Evolutionary conservation across 2,329 filamentous ascomycete species (phyloP), one percentile per base, ranked within the genome.

Genomic region (Arthrinium phaeospermum): DNA sequence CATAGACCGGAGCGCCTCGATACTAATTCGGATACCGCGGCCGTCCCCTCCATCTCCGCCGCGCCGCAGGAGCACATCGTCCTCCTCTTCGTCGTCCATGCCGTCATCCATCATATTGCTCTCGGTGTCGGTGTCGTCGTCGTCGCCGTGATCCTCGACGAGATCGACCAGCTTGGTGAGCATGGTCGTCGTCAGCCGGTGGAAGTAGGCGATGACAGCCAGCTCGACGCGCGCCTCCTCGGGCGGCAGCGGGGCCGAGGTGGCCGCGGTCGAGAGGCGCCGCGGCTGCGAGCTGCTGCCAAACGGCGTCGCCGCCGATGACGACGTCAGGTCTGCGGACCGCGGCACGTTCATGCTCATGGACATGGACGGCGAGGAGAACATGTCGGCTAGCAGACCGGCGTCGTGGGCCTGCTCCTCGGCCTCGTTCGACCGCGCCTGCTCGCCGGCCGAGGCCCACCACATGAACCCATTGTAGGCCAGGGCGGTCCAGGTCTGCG

Each of bases 401-500:
- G 86, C 84, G 77, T 92, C 91, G 67, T 85, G 85, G 67, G 84
- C 86, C 68, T 83, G 80, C 76, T 91, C 89, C 75, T 92, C 90
- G 27, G 88, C 86, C 74, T 91, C 88, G 70, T 90, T 88, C 69
- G 89, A 86, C 24, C 88, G 86, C 10, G 88, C 84, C 80, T 92
- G 89, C 82, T 96, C 94, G 72, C 93, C 94, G 0, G 94, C 93
- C 22, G 92, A 94, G 2, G 94, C 93, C 94, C 94, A 96, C 94
- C 94, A 96, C 89, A 96, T 94, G 84, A 96, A 95, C 34, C 92
- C 91, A 71, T 89, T 90, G 82, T 96, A 96, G 6, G 94, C 94
- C 37, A 96, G 88, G 0, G 92, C 91, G 0, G 92, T 87, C 94
- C 91, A 93, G 57, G 88, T 91, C 53, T 88, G 80, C 1, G 91